A percentile compares a stretch with the other conserved stretches of the same genome.
phyloP scores from a whole-genome alignment of 805 yeast genomes.

The Zygosaccharomyces siamensis region DNA sequence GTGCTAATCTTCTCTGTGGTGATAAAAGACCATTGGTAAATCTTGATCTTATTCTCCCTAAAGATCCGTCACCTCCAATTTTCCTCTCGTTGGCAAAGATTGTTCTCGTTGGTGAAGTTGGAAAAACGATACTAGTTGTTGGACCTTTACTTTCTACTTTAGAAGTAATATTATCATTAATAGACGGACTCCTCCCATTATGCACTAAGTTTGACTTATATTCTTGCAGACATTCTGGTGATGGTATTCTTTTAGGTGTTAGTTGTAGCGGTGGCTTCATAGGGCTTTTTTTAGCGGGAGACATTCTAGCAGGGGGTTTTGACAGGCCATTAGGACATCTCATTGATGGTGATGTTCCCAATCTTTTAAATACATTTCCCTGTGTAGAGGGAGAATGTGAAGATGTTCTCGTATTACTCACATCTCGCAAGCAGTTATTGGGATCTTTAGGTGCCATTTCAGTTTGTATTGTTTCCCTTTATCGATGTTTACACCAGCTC shows the following conservation, averaged over 20 bases:
- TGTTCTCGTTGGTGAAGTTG: slow-evolving; percentile 30
- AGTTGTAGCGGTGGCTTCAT: slow-evolving; percentile 18
- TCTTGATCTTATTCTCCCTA: slow-evolving; percentile 27
- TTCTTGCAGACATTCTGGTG: slow-evolving; percentile 20
- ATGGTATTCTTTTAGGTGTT: slow-evolving; percentile 32
- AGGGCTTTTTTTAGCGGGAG: slow-evolving; percentile 15
- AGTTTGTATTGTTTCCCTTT: background rate
- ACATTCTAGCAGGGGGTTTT: slow-evolving; percentile 25
- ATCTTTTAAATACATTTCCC: slow-evolving; percentile 23
- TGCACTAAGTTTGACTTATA: slow-evolving; percentile 19
- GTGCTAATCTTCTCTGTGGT: slow-evolving; percentile 18
- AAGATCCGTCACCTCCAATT: slow-evolving; percentile 30
- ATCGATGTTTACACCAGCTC: background rate
- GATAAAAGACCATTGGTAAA: slow-evolving; percentile 27
- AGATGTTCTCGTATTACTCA: slow-evolving; percentile 5
- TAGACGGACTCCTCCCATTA: slow-evolving; percentile 30
- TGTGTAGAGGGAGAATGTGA: slow-evolving; percentile 6
- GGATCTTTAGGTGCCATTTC: slow-evolving; percentile 6
- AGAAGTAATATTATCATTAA: slow-evolving; percentile 7
- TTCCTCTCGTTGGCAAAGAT: slow-evolving; percentile 30
- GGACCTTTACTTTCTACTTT: slow-evolving; percentile 14
- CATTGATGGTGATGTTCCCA: slow-evolving; percentile 27
- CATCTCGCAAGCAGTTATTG: slow-evolving; percentile 8
- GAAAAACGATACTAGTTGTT: slow-evolving; percentile 24
- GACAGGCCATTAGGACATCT: slow-evolving; percentile 14